Evolutionary conservation across 176 grass and related monocot genomes (phyloP), one percentile per base, ranked within the genome.

Genomic region (Chloris gayana): DNA sequence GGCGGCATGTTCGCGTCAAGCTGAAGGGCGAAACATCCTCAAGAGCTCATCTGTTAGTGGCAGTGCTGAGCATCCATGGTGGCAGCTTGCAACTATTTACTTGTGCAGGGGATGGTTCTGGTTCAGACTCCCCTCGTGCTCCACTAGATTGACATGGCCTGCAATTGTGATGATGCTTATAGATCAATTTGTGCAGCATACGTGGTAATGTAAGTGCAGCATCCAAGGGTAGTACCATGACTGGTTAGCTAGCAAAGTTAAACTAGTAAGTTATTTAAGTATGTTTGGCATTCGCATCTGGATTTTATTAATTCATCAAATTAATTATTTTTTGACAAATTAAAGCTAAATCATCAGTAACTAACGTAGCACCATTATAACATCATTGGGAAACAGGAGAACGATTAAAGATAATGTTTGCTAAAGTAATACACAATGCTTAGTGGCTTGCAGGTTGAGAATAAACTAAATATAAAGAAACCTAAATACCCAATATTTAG

Each of bases 11-110:
- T 37, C 17, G 45, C 61, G 47, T 77, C 6, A 5, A 59, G 46
- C 72, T 61, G 59, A 68, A 39, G 42, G 2, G 37, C 38, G 30
- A 72, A 9, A 77, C n/a, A 25, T 57, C 35, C 30, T 41, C 46
- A 57, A 60, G 37, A 41, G 38, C 44, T 85, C 82, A 77, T 75
- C 73, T 86, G 35, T 72, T 71, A 15, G 54, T 41, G 12, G 68
- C 60, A 71, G 18, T 68, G 50, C 51, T 32, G 72, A 87, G 84
- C 90, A 92, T 92, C 87, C 90, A 89, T 57, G 76, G 71, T 56
- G 80, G 90, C 45, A 92, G 60, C 17, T 74, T 89, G 64, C 83
- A 44, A 2, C 22, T 86, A 39, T 76, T 81, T 72, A 32, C 67
- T 69, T 83, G 69, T 31, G 67, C 70, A 38, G 57, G 47, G 32